A percentile compares a stretch with the other conserved stretches of the same genome.
Evolutionary conservation across 345 rosid species (phyloP).

Genomic region (Gynandropsis gynandra): DNA sequence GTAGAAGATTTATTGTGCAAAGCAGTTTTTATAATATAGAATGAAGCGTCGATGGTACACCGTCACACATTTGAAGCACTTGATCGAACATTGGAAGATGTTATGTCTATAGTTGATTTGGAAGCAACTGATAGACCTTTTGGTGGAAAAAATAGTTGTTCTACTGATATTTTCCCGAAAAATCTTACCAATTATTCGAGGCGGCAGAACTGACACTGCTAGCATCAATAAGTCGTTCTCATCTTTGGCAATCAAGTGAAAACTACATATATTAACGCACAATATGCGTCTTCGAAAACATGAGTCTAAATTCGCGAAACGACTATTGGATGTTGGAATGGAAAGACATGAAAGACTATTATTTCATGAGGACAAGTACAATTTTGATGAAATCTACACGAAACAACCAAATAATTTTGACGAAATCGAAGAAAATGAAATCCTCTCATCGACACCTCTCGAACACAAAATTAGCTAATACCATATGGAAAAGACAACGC

Average conservation of each 20-base stretch:
- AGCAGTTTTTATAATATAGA: background rate
- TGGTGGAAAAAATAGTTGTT: conserved; percentile 1
- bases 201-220: background rate
- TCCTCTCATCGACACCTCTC: no score
- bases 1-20: background rate
- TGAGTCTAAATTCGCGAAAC: no score
- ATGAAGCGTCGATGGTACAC: background rate
- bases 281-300: no score
- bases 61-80: background rate
- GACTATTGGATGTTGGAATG: no score
- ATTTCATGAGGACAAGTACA: no score
- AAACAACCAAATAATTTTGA: no score
- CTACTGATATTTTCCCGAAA: background rate
- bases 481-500: no score
- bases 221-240: background rate
- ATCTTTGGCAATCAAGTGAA: background rate
- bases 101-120: background rate
- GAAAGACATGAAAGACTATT: no score
- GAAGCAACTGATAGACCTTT: background rate
- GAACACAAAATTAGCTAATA: no score
- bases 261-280: background rate
- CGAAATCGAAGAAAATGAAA: no score
- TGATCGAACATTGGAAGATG: background rate
- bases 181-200: background rate
- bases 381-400: no score